These are phyloP conservation scores for Neurospora sp. DNA, from an alignment of 495 filamentous ascomycete genomes.

Conservation along the genomic window DNA sequence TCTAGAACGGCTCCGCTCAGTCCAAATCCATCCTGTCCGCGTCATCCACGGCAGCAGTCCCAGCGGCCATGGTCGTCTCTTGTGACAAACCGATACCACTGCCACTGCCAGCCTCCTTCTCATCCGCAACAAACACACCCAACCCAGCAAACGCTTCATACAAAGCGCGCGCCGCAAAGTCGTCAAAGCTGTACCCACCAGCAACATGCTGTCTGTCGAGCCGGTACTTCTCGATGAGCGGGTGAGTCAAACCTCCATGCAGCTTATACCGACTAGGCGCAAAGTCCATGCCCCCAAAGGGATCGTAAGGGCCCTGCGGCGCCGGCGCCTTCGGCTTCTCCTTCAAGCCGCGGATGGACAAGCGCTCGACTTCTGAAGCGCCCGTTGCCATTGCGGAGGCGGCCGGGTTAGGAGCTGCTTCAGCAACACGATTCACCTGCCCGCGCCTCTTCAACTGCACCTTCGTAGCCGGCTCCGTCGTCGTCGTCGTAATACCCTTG, in stretches of 20 bases:
- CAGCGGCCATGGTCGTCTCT: slow-evolving; percentile 25
- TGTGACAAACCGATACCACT: slow-evolving; percentile 11
- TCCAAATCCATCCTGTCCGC: slow-evolving; percentile 34
- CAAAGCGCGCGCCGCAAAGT: slow-evolving; percentile 71
- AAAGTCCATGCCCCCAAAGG: slow-evolving; percentile 67
- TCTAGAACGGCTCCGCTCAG: slow-evolving; percentile 12
- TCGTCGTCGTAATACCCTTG: slow-evolving; percentile 1
- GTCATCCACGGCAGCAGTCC: slow-evolving; percentile 23
- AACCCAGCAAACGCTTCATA: slow-evolving; percentile 86
- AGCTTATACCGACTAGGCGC: slow-evolving; percentile 58
- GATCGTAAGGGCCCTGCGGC: slow-evolving; percentile 64
- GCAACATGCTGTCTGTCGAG: slow-evolving; percentile 39
- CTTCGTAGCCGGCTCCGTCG: slow-evolving; percentile 34
- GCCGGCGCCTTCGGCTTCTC: slow-evolving; percentile 34
- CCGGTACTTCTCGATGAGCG: slow-evolving; percentile 41
- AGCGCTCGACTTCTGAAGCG: slow-evolving; percentile 24
- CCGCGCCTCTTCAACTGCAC: slow-evolving; percentile 63
- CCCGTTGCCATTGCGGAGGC: background rate
- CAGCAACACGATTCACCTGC: slow-evolving; percentile 23
- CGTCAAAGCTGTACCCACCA: slow-evolving; percentile 71
- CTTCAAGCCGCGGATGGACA: slow-evolving; percentile 69
- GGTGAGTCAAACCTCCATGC: slow-evolving; percentile 44
- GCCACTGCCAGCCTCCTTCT: slow-evolving; percentile 39
- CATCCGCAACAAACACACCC: slow-evolving; percentile 71
- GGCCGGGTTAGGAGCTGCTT: slow-evolving; percentile 10